Evolutionary conservation across 1,139 yeast genomes (phyloP), one percentile per base, ranked within the genome.

Genomic region (Nematodospora anomalae): DNA sequence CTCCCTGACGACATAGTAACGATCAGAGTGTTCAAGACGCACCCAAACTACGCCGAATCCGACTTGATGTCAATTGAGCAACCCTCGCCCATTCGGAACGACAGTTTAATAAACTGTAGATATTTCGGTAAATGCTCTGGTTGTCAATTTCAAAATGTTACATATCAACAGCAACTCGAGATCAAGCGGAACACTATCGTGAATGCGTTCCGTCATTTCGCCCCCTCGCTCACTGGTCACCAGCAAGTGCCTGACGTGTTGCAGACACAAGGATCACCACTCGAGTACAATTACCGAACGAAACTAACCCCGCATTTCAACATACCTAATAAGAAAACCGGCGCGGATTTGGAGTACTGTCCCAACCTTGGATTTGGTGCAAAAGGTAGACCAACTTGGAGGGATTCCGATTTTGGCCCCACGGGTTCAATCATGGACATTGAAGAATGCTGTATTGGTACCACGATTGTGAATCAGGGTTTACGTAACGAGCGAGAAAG

Each of bases 271-370:
- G 79, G 84, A 4, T 85, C 96, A 3, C 98, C 98, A 3, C 63
- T 79, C 42, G 74, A 81, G 48, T 86, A 75, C 55, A 71, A 72
- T 30, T 92, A 92, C 62, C 71, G 98, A 56, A 92, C 98, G 1
- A 92, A 92, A 55, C 72, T 92, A 35, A 92, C 98, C 1, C 98
- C 98, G 4, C 98, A 92, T 65, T 92, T 90, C 62, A 92, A 88
- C 54, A 67, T 88, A 28, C 95, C 95, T n/a, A 69, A 76, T 46
- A 43, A 46, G 24, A 68, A 66, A 35, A 58, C 64, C 38, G 62
- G 67, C 2, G 59, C 55, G n/a, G 39, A 40, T 28, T 56, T 60
- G 30, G 59, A 67, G 24, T 57, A 58, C 26, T 63, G 76, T 31
- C 96, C 97, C 14, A 78, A 85, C 13, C 69, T 92, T 38, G 98